Conservation (phyloP, 169 alveolate species). For the Ichthyophthirius multifiliis region DNA sequence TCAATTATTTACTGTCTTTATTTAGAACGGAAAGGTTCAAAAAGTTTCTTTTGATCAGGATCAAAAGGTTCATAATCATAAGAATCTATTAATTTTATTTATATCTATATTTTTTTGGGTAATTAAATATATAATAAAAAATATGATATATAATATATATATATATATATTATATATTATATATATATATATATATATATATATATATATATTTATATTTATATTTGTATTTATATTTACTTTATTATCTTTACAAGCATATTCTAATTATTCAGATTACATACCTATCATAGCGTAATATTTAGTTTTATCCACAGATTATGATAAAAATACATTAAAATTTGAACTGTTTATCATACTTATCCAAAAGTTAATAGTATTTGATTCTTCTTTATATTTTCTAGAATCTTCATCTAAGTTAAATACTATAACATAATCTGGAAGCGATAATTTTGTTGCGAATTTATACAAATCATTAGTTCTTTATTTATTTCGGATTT, state of each 20-base stretch:
- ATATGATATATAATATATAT: not conserved
- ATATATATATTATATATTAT: not conserved
- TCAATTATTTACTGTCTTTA: conserved; percentile 24
- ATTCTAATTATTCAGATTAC: not conserved
- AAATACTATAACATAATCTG: not conserved
- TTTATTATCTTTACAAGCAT: conserved; percentile 12
- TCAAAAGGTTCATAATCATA: conserved; percentile 33
- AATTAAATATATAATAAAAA: not conserved
- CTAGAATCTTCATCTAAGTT: not conserved
- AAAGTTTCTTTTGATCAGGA: not conserved
- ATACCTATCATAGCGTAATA: not conserved
- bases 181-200: no score
- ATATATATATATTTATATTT: not conserved
- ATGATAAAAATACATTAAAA: not conserved
- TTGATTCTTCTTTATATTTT: not conserved
- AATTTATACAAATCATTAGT: not conserved
- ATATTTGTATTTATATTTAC: not conserved
- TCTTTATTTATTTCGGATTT: not conserved
- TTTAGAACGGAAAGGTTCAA: conserved; percentile 42
- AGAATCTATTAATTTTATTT: conserved; percentile 30
- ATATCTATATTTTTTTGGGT: conserved; percentile 17
- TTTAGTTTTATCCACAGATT: not conserved
- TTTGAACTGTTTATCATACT: not conserved
- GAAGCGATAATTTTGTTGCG: not conserved
- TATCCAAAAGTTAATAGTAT: not conserved